These are phyloP conservation scores for Proteromonas lacertae DNA, from an alignment of 352 stramenopile genomes.

Conservation along the genomic window DNA sequence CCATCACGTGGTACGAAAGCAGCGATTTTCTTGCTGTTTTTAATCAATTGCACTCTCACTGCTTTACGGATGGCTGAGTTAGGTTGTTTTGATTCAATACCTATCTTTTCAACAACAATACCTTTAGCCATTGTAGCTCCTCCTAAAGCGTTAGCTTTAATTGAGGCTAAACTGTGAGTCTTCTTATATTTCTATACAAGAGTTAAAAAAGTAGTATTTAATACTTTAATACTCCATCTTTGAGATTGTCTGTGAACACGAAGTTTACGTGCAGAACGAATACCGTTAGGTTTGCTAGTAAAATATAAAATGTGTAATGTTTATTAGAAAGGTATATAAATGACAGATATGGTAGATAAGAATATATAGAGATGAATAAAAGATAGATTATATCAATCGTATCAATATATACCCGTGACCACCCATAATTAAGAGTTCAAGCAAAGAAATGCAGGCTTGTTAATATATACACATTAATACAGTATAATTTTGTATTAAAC, in stretches of 20 bases:
- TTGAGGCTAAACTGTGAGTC: constrained; percentile 87
- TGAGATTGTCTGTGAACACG: constrained; percentile 84
- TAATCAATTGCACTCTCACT: constrained; percentile 98
- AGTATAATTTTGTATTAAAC: too few species aligned
- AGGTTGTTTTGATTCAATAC: constrained; percentile 99
- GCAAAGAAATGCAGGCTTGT: too few species aligned
- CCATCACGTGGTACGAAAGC: constrained; percentile 98
- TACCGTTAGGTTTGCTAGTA: constrained; percentile 78
- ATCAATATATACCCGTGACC: too few species aligned
- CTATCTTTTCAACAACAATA: constrained; percentile 99
- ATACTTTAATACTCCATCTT: constrained; percentile 84
- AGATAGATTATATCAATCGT: too few species aligned
- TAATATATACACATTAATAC: too few species aligned
- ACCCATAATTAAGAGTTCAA: too few species aligned
- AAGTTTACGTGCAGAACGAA: constrained; percentile 95
- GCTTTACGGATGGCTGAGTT: constrained; percentile 99
- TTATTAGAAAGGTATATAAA: too few species aligned
- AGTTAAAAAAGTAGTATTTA: too few species aligned
- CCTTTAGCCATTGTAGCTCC: constrained; percentile 98
- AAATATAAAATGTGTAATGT: background rate
- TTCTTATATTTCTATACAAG: constrained; percentile 99
- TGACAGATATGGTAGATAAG: too few species aligned
- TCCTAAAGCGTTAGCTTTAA: constrained; percentile 97
- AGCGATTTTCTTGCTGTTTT: constrained; percentile 99
- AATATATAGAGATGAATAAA: too few species aligned